Conservation (phyloP, 2,329 filamentous ascomycete genomes). For the Penicillium oxalicum region DNA sequence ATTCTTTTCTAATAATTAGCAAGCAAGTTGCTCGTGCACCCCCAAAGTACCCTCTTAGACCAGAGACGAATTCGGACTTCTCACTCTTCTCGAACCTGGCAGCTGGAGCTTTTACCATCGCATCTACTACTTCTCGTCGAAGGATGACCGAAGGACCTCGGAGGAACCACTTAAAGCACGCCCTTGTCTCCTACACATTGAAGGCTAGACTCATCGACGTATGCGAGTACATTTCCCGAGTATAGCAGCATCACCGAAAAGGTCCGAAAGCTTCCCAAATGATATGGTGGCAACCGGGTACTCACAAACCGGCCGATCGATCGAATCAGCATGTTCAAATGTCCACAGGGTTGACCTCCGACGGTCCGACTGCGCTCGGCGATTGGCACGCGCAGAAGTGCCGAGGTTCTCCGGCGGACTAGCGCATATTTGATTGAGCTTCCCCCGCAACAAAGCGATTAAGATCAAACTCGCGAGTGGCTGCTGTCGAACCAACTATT, state of each 20-base stretch:
- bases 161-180: too few species aligned
- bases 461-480: not conserved
- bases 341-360: not conserved
- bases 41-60: too few species aligned
- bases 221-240: not conserved
- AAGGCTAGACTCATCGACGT: too few species aligned
- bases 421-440: constrained; percentile 22
- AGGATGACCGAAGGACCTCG: too few species aligned
- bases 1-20: too few species aligned
- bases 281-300: not conserved
- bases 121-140: too few species aligned
- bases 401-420: constrained; percentile 22
- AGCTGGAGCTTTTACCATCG: too few species aligned
- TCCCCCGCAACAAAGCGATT: constrained; percentile 15
- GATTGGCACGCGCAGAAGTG: constrained; percentile 16
- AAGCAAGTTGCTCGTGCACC: too few species aligned
- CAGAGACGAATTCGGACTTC: too few species aligned
- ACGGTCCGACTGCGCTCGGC: constrained; percentile 9
- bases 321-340: constrained; percentile 9
- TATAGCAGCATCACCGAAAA: constrained; percentile 13
- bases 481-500: too few species aligned
- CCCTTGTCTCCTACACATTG: too few species aligned
- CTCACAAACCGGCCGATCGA: constrained; percentile 4
- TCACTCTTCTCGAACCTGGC: too few species aligned
- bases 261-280: constrained; percentile 9